Evolutionary conservation across 1,139 yeast species (phyloP), one percentile per base, ranked within the genome.

Genomic region (Eremothecium sinecaudum): DNA sequence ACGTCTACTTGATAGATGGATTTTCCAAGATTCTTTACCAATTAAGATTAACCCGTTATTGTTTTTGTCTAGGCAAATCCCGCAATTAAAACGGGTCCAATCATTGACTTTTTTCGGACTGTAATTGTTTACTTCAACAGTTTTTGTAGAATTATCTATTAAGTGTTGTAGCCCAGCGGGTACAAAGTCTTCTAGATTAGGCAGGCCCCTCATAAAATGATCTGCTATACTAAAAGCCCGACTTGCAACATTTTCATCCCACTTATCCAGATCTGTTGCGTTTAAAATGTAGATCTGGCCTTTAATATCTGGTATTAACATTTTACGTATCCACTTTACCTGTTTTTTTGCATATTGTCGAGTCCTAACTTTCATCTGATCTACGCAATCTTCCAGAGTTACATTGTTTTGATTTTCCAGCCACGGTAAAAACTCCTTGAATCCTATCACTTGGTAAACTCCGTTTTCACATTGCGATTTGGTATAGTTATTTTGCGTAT

Each of bases 401-500:
- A 44, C 46, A 8, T 56, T 51, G 1, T 42, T 38, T 0, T 51
- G 50, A 0, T 51, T 53, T 20, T 60, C 47, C 4, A 90, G 57
- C 79, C 86, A 87, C 0, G 94, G 94, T 24, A 86, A 56, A 52
- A 90, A 87, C 55, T 90, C 97, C 51, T 84, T 83, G 56, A 84
- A 90, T 2, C 99, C 99, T 48, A 90, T 86, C 2, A 84, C 95
- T 58, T 90, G 98, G 84, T 86, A 87, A 0, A 90, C 71, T 1
- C 98, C 97, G 36, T 72, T 63, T 34, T 82, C 79, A 37, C 75
- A 61, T 36, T 72, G 74, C 16, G 48, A 53, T 1, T 62, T 62
- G 0, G 51, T 43, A 18, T 43, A 43, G 1, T 35, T 32, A 1
- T 47, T 37, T 1, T 38, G 26, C 18, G 47, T 37, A 42, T 68